phyloP scores from a whole-genome alignment of 352 stramenopile species.

The Globisporangium spiculum region DNA sequence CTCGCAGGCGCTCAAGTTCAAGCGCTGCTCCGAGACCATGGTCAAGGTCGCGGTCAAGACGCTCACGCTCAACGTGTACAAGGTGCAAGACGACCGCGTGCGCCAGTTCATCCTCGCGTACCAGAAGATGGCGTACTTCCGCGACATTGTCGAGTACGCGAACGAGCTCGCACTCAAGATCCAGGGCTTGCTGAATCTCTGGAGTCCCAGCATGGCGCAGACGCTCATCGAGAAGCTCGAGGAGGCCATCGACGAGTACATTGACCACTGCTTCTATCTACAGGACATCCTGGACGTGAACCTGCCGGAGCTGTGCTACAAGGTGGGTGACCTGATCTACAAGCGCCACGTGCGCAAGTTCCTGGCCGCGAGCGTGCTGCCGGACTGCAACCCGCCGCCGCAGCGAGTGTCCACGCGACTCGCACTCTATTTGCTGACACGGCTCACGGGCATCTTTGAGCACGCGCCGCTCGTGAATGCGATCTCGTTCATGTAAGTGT shows the following conservation, averaged over 20 bases:
- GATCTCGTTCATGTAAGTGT: constrained; percentile 62
- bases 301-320: constrained; percentile 79
- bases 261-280: constrained; percentile 84
- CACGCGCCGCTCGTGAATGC: constrained; percentile 83
- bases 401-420: constrained; percentile 77
- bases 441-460: constrained; percentile 70
- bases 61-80: constrained; percentile 82
- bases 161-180: constrained; percentile 76
- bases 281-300: constrained; percentile 85
- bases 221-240: constrained; percentile 71
- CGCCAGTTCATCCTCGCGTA: constrained; percentile 71
- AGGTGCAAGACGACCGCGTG: constrained; percentile 73
- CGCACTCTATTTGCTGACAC: constrained; percentile 72
- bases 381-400: constrained; percentile 65
- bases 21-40: constrained; percentile 76
- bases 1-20: constrained; percentile 64
- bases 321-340: constrained; percentile 73
- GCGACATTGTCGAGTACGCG: constrained; percentile 70
- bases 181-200: constrained; percentile 70
- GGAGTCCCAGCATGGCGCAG: constrained; percentile 24
- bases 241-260: constrained; percentile 75
- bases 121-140: constrained; percentile 77
- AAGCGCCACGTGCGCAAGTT: constrained; percentile 64
- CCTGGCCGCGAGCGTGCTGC: constrained; percentile 68
- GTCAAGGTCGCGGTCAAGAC: constrained; percentile 87